Base-by-base conservation (phyloP, 148 eudicot species). In the Polygonum aviculare region DNA sequence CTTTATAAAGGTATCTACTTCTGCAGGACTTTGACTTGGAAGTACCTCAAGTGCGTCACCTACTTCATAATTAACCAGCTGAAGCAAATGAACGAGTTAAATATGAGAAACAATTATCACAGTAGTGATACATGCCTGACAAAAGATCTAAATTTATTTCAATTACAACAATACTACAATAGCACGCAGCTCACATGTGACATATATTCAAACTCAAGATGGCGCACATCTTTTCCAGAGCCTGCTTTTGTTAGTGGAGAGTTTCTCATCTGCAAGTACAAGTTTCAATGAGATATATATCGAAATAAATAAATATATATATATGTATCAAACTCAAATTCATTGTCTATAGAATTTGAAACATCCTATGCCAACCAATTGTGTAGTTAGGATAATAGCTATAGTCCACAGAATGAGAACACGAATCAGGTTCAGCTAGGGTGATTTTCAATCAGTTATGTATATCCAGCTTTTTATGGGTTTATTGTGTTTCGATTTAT, bases 1-100 rank as follows among this genome's bases (percentile, higher is more conserved):
- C 73, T 78, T 69, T 38, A 94, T 82, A 74, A 94, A 94, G 49
- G 98, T 89, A 84, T 94, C 91, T 59, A 92, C 87, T 54, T 86
- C 91, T 55, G 83, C 87, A 83, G 90, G 89, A 80, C 79, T 87
- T 85, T 94, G 98, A 76, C 93, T 83, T 57, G 98, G 97, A 48
- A 94, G 93, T 78, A 92, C 79, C 83, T 90, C 96, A 81, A 94
- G 87, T 80, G 84, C 92, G 84, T 92, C 96, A 45, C 98, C 98
- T 82, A 94, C 90, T 76, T 92, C 94, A 83, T 89, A 92, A 76
- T 92, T 84, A 78, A 90, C 84, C 63, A 79, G 76, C 98, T 94
- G 85, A 78, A 73, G 77, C 50, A 75, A 74, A 33, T 15, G 75
- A 44, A 21, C 75, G 21, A 45, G 54, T 41, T 72, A 18, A 72